Evolutionary conservation across 208 protist species (phyloP).

Genomic region (Leishmania mexicana): DNA sequence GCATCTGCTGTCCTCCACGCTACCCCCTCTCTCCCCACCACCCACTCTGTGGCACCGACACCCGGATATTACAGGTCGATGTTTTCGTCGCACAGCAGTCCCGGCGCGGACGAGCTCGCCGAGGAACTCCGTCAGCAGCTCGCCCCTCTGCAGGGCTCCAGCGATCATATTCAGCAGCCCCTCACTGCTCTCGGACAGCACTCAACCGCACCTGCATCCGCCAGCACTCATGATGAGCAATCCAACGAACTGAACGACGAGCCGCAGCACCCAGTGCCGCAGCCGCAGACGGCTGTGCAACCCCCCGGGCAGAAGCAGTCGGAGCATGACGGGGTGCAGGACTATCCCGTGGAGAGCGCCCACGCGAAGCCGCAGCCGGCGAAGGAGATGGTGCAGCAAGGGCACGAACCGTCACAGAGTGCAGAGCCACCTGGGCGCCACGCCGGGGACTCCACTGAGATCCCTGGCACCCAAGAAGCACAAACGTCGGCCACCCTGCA

Average conservation of each 20-base stretch:
- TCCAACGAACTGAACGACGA: constrained; percentile 4
- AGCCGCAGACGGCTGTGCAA: no score
- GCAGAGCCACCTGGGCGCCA: no score
- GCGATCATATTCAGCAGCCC: constrained; percentile 12
- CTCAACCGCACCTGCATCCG: no score
- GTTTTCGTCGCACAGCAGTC: neutral
- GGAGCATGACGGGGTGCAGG: no score
- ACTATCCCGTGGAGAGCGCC: no score
- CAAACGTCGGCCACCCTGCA: no score
- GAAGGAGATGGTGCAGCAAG: no score
- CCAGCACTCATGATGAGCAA: neutral
- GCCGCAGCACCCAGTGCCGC: neutral
- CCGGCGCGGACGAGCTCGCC: neutral
- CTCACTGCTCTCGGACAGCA: constrained; percentile 2
- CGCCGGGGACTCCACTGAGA: no score
- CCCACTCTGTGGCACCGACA: neutral
- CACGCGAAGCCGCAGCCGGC: no score
- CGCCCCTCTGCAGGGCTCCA: constrained; percentile 11
- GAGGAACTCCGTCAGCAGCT: constrained; percentile 21
- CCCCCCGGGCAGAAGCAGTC: no score
- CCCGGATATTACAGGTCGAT: neutral
- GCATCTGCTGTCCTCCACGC: neutral
- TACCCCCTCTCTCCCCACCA: neutral
- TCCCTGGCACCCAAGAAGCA: no score
- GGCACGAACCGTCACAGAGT: no score